Base-by-base conservation (phyloP, 2,329 filamentous ascomycete species). In the Periconia macrospinosa region DNA sequence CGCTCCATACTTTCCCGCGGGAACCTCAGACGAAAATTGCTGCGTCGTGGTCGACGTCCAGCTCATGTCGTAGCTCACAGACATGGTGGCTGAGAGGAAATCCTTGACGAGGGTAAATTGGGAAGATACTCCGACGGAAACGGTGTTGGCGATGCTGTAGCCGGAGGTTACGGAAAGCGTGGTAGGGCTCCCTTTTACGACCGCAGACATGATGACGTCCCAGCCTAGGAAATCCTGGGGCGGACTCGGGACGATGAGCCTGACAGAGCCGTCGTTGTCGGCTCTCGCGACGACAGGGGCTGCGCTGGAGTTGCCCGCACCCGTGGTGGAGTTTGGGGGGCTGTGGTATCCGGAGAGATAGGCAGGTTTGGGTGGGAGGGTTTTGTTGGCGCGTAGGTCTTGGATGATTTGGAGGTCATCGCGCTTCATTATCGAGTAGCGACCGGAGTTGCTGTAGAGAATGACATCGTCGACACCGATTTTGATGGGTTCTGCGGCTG, bases 131-230 rank as follows among this genome's bases (percentile, higher is more conserved):
- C 61, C 50, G 48, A 76, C 66, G 0, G 57, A 40, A 27, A 76
- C 55, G 2, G 57, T 54, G 62, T 77, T 76, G 40, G 60, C 18
- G 27, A 78, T 58, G 5, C 57, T 56, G 61, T 70, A 75, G 13
- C 75, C 75, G 8, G 72, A 59, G 2, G 71, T 50, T 10, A 77
- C 67, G n/a, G 50, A 55, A 41, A 71, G 63, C 2, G 46, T 61
- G 19, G 60, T 65, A 8, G 65, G 67, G 9, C 57, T 62, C 8
- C 71, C 70, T 45, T 65, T 63, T 14, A 72, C 58, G 10, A 76
- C 68, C 18, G 66, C 62, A 14, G 75, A 76, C 60, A 76, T 73
- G 45, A 60, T 61, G 1, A 73, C 61, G 51, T 77, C 75, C 75
- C 75, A 76, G 59, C 74, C 74, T 19, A 73, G 60, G 59, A 76